phyloP scores from a whole-genome alignment of 2,329 filamentous ascomycete species.

The Paraphaeosphaeria minitans region DNA sequence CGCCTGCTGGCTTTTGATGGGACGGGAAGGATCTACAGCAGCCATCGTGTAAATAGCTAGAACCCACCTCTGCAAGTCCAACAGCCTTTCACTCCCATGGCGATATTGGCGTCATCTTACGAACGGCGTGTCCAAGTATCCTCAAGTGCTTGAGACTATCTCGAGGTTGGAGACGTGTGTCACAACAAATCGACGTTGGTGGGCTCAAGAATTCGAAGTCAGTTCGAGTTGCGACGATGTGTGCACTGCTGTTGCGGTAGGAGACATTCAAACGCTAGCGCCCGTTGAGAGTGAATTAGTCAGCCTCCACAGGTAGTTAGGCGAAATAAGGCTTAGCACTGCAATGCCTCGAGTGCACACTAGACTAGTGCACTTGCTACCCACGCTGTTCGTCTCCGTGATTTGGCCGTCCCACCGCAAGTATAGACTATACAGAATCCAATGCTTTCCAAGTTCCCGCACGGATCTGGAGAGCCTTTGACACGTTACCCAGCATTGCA shows the following conservation, averaged over 20 bases:
- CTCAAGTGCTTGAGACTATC: neutral
- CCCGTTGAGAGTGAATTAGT: neutral
- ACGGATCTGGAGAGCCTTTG: too few species aligned
- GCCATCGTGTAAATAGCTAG: too few species aligned
- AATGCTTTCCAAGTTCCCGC: too few species aligned
- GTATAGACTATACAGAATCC: too few species aligned
- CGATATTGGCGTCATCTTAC: neutral
- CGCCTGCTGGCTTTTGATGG: neutral
- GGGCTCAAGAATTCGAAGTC: neutral
- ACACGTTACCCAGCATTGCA: too few species aligned
- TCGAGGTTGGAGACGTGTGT: too few species aligned
- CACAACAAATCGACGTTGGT: neutral
- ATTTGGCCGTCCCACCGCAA: too few species aligned
- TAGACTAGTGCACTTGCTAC: too few species aligned
- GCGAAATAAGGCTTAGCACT: too few species aligned
- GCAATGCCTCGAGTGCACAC: too few species aligned
- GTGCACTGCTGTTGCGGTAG: too few species aligned
- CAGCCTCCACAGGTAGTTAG: neutral
- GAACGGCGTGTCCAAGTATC: neutral
- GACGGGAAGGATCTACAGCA: neutral
- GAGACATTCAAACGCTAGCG: neutral
- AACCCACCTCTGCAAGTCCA: conserved; percentile 22
- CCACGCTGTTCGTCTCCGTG: too few species aligned
- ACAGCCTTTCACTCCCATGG: conserved; percentile 21
- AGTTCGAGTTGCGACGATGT: neutral